phyloP scores from a whole-genome alignment of 2,329 filamentous ascomycete species.

The Pseudogymnoascus sp. region DNA sequence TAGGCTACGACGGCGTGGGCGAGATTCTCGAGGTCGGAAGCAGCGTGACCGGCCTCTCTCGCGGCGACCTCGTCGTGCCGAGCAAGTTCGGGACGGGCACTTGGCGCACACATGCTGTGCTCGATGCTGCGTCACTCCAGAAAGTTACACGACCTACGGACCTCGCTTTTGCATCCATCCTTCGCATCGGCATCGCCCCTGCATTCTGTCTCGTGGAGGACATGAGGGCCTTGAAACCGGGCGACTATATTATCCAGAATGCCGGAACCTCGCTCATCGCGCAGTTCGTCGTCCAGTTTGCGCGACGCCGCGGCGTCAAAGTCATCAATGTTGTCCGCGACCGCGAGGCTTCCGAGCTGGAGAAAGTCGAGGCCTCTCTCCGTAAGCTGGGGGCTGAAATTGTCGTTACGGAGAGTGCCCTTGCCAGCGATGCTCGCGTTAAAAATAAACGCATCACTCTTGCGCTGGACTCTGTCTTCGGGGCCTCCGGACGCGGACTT shows the following conservation, averaged over 20 bases:
- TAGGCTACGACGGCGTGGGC: slow-evolving; percentile 20
- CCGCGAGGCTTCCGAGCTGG: slow-evolving; percentile 10
- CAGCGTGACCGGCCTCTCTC: slow-evolving; percentile 13
- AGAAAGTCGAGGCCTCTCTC: background rate
- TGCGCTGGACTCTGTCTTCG: slow-evolving; percentile 17
- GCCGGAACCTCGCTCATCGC: slow-evolving; percentile 16
- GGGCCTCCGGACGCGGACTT: slow-evolving; percentile 13
- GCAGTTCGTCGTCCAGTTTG: slow-evolving; percentile 21
- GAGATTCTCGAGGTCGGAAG: slow-evolving; percentile 18
- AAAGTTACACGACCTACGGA: slow-evolving; percentile 9
- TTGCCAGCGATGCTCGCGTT: slow-evolving; percentile 1
- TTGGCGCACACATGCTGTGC: slow-evolving; percentile 18
- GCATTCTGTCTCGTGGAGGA: slow-evolving; percentile 22
- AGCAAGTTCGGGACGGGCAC: slow-evolving; percentile 14
- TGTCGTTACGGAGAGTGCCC: slow-evolving; percentile 15
- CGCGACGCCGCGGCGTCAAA: slow-evolving; percentile 12
- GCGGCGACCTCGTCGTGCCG: slow-evolving; percentile 18
- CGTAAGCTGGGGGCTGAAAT: slow-evolving; percentile 8
- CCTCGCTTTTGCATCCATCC: slow-evolving; percentile 14
- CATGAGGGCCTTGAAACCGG: slow-evolving; percentile 15
- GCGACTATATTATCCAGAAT: slow-evolving; percentile 23
- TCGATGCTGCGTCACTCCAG: slow-evolving; percentile 13
- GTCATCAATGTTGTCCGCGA: slow-evolving; percentile 17
- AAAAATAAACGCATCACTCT: slow-evolving; percentile 12
- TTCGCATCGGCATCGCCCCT: slow-evolving; percentile 16